phyloP scores from a whole-genome alignment of 257 asterid species.

The Salvia hispanica region DNA sequence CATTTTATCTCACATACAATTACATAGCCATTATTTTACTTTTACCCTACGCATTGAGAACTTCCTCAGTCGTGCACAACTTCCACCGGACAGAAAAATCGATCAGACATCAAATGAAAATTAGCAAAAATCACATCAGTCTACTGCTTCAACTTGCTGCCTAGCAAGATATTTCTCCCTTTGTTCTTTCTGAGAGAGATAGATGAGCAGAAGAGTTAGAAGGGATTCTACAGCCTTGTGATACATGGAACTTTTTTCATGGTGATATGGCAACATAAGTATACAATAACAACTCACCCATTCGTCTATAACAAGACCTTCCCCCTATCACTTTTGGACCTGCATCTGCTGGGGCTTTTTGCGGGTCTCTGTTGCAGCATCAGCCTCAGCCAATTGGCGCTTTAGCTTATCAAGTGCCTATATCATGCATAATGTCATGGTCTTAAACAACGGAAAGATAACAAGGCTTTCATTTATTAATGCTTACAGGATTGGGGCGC shows the following conservation, averaged over 20 bases:
- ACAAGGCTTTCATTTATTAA: not conserved
- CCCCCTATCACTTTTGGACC: conserved; percentile 70
- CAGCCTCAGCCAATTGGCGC: conserved; percentile 84
- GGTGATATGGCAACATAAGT: not conserved
- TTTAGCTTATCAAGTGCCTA: conserved; percentile 77
- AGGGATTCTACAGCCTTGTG: not conserved
- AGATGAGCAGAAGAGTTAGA: not conserved
- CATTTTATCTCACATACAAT: conserved; percentile 34
- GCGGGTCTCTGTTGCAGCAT: conserved; percentile 67
- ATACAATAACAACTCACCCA: conserved; percentile 56
- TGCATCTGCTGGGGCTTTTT: conserved; percentile 68
- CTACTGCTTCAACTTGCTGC: conserved; percentile 70
- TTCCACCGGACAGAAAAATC: conserved; percentile 21
- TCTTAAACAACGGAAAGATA: not conserved
- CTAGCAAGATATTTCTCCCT: conserved; percentile 74
- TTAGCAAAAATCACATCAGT: conserved; percentile 37
- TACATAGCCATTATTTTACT: conserved; percentile 33
- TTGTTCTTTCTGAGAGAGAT: conserved; percentile 57
- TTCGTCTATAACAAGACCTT: conserved; percentile 84
- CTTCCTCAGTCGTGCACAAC: not conserved
- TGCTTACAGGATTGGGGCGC: conserved; percentile 65
- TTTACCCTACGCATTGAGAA: conserved; percentile 27
- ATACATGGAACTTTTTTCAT: not conserved
- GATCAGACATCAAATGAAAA: conserved; percentile 22
- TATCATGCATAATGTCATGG: conserved; percentile 14